Percentiles rank a stretch among this genome's conserved stretches.
phyloP scores from a whole-genome alignment of 345 rosid genomes.

The Conringia planisiliqua region DNA sequence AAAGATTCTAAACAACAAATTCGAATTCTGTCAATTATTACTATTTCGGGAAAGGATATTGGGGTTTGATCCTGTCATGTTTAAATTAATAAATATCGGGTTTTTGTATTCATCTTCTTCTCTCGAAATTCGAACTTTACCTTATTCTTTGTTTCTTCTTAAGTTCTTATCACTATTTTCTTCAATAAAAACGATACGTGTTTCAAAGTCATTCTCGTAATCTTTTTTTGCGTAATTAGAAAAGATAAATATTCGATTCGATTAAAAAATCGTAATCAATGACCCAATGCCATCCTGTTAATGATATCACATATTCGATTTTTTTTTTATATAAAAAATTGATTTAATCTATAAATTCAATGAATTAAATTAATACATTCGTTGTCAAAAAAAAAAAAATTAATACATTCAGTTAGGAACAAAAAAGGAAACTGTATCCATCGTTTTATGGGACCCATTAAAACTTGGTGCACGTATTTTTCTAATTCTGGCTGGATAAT shows the following conservation, averaged over 20 bases:
- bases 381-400: too few species aligned
- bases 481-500: not conserved
- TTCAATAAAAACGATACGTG: conserved; percentile 1
- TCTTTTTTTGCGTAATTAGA: not conserved
- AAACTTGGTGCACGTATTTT: conserved; percentile 7
- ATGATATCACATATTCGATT: too few species aligned
- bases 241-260: conserved; percentile 17
- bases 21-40: not conserved
- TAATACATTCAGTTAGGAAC: not conserved
- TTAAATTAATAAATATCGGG: not conserved
- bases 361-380: too few species aligned
- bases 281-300: conserved; percentile 28
- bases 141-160: not conserved
- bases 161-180: not conserved
- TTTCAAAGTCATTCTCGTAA: not conserved
- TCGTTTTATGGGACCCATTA: conserved; percentile 20
- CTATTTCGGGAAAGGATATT: not conserved
- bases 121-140: not conserved
- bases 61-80: not conserved
- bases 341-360: not conserved
- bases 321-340: too few species aligned
- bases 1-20: not conserved
- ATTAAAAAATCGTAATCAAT: conserved; percentile 19
- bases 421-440: conserved; percentile 22
- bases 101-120: not conserved